Evolutionary conservation across 2,329 filamentous ascomycete genomes (phyloP), one percentile per base, ranked within the genome.

Genomic region (Xylaria sp.): DNA sequence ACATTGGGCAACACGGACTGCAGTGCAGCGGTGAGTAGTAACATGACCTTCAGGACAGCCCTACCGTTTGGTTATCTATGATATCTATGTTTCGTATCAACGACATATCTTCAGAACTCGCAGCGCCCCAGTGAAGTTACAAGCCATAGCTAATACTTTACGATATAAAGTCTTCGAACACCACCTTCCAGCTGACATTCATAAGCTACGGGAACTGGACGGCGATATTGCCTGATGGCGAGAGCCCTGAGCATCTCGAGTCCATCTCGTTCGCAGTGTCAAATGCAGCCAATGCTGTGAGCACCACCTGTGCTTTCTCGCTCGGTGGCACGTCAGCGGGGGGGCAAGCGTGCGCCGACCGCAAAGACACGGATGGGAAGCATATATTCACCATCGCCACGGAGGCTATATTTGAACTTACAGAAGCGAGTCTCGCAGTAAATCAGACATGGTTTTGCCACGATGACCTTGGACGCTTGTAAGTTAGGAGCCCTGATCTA

Each of bases 371-470:
- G 9, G 68, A 71, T 23, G 70, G 68, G 45, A 70, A 57, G 56
- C 69, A 71, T 21, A 57, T 54, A 17, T 70, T 69, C 45, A 68
- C 67, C 1, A 67, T 71, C 19, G 65, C 67, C n/a, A 72, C 70
- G 49, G 63, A 64, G 11, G 69, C 67, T 5, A 61, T 40, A 40
- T 71, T 72, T 37, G 59, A 9, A 17, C 53, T 64, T 2, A 19
- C 23, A 14, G 58, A 51, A 5, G n/a, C 55, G 9, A 45, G 49
- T 8, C 33, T 72, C 15, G 38, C 55, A 1, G 57, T 70, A 1
- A 70, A 70, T 12, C 67, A 71, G 65, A 72, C 68, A n/a, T 71
- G 68, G 65, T 70, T 71, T 28, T 69, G 68, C 23, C 67, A 69
- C 23, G 70, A 71, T 31, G 66, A 72, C 1, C 63, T 4, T 1